Evolutionary conservation across 805 yeast species (phyloP).

Genomic region (Candida alai): DNA sequence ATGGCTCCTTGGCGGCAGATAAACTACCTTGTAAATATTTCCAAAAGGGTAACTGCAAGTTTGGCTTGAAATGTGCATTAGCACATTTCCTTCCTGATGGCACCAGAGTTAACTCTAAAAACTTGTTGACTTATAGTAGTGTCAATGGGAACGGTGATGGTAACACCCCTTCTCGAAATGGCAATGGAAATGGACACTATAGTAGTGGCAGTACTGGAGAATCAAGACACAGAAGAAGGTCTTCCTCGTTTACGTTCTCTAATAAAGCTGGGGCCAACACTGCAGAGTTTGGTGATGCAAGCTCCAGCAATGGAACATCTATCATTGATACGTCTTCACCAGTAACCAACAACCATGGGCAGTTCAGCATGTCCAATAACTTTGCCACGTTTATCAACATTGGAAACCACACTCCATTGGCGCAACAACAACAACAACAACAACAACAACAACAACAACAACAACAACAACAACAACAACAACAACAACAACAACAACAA

Average conservation of each 20-base stretch:
- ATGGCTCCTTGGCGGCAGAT: conserved; percentile 48
- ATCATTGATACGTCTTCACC: conserved; percentile 4
- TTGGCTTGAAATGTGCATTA: conserved; percentile 90
- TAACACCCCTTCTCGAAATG: neutral
- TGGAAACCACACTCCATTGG: conserved; percentile 5
- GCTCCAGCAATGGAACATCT: too few species aligned
- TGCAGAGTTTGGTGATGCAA: too few species aligned
- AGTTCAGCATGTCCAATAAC: conserved; percentile 8
- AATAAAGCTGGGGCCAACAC: neutral
- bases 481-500: neutral
- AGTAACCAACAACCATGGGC: conserved; percentile 1
- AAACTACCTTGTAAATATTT: conserved; percentile 83
- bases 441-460: conserved; percentile 3
- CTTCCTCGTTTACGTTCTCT: conserved; percentile 3
- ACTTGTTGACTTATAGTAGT: conserved; percentile 6
- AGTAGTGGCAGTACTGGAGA: neutral
- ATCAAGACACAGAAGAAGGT: conserved; percentile 2
- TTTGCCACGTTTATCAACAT: conserved; percentile 12
- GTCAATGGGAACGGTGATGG: conserved; percentile 8
- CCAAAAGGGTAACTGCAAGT: conserved; percentile 94
- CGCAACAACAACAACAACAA: conserved; percentile 3
- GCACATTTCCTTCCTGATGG: conserved; percentile 92
- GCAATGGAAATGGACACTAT: neutral
- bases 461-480: neutral
- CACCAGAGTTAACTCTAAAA: conserved; percentile 59